Base-by-base conservation (phyloP, 1,284 basidiomycete species). In the Trametes sp. region DNA sequence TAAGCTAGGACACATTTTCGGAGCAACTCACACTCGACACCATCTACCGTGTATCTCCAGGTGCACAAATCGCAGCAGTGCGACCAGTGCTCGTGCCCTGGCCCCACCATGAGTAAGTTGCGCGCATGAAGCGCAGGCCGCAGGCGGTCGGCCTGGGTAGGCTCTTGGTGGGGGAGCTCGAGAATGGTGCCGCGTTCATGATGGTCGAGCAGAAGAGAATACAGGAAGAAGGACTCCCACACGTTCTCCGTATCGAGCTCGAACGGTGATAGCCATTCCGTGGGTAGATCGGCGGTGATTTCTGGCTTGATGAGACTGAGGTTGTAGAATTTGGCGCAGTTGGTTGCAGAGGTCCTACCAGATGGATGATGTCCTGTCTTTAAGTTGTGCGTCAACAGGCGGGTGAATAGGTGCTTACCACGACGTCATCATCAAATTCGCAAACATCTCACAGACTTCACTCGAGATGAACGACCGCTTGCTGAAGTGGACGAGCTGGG, bases 61-160 rank as follows among this genome's bases (percentile, higher is more conserved):
- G 68, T 57, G 49, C 74, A 76, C n/a, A 62, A 64, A 21, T 74
- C 60, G 50, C 75, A 77, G 4, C 57, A 68, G 59, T 77, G 74
- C 1, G 24, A 31, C 16, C 71, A 69, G 4, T 69, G 69, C 23
- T 67, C 66, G 28, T 76, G 75, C 1, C 74, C 74, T 13, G 69
- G 29, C 1, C 41, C 31, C 4, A 16, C 29, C n/a, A 62, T 62
- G n/a, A 16, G 42, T 7, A n/a, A 8, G 16, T 62, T 62, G 8
- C 55, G 49, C 6, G 19, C 24, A 14, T 46, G n/a, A 2, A 62
- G 21, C 0, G 61, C 61, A 1, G n/a, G 29, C 9, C 8, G 14
- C 13, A 57, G 50, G 33, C 54, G 50, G 11, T 58, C 33, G 4
- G 53, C 36, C 24, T 77, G 74, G 2, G 38, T 19, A 0, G 70